Evolutionary conservation across 768 basidiomycete genomes (phyloP).

Genomic region (Lentinula detonsa): DNA sequence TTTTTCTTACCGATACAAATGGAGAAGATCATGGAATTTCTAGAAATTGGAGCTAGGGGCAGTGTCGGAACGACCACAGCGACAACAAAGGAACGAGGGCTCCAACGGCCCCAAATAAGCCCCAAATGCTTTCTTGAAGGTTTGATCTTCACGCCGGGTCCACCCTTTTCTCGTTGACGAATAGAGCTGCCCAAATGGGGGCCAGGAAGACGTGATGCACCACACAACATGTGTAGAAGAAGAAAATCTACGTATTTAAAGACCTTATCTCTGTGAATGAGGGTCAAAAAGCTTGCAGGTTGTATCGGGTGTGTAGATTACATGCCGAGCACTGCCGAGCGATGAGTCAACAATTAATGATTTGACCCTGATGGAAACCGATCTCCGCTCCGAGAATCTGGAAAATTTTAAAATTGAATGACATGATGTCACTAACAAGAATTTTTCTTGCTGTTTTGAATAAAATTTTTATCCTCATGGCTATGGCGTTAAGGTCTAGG

Average conservation of each 20-base stretch:
- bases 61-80: background rate
- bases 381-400: background rate
- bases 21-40: background rate
- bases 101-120: background rate
- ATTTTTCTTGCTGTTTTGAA: background rate
- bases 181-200: background rate
- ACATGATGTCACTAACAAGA: background rate
- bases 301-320: background rate
- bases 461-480: background rate
- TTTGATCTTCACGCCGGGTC: background rate
- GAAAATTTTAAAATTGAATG: background rate
- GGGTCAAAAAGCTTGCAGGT: background rate
- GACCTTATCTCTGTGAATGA: background rate
- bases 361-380: background rate
- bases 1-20: background rate
- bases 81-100: background rate
- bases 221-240: background rate
- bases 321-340: background rate
- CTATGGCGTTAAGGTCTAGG: background rate
- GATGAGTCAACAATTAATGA: background rate
- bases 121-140: background rate
- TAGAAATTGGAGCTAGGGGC: background rate
- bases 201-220: background rate
- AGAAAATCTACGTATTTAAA: background rate
- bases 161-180: background rate